These are phyloP conservation scores for Nicotiana attenuata DNA, from an alignment of 257 asterid species.

Conservation along the genomic window DNA sequence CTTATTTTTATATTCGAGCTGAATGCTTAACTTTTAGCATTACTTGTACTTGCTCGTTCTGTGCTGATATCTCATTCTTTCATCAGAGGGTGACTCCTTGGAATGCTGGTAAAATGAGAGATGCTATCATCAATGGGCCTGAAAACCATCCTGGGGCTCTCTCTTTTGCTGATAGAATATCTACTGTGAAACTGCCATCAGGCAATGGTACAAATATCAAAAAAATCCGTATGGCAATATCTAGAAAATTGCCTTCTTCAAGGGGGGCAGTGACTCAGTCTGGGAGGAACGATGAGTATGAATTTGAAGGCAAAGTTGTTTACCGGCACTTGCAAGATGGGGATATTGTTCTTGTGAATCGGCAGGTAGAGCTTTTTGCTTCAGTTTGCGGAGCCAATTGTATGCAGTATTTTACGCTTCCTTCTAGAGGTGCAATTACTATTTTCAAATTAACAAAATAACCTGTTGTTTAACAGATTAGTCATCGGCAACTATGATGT, in stretches of 20 bases:
- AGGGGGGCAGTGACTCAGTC: conserved; percentile 57
- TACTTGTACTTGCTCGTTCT: neutral
- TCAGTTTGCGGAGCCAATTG: neutral
- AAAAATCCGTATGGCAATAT: conserved; percentile 53
- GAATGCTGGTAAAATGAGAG: conserved; percentile 80
- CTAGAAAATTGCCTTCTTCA: conserved; percentile 83
- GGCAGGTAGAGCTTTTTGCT: conserved; percentile 57
- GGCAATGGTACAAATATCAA: neutral
- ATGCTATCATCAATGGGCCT: conserved; percentile 80
- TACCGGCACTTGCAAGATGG: conserved; percentile 95
- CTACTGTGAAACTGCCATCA: conserved; percentile 43
- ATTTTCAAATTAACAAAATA: conserved; percentile 1
- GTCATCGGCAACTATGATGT: neutral
- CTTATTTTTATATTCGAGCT: neutral
- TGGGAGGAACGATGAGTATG: conserved; percentile 58
- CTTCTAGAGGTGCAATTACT: neutral
- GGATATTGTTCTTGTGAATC: conserved; percentile 92
- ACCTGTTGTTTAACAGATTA: neutral
- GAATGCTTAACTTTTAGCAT: neutral
- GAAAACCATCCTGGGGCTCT: conserved; percentile 87
- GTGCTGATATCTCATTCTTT: conserved; percentile 7
- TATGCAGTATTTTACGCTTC: neutral
- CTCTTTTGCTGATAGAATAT: conserved; percentile 58
- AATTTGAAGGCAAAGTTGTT: conserved; percentile 80
- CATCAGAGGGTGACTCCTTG: conserved; percentile 93